Evolutionary conservation across 495 filamentous ascomycete species (phyloP).

Genomic region (Aspergillus coremiiformis): DNA sequence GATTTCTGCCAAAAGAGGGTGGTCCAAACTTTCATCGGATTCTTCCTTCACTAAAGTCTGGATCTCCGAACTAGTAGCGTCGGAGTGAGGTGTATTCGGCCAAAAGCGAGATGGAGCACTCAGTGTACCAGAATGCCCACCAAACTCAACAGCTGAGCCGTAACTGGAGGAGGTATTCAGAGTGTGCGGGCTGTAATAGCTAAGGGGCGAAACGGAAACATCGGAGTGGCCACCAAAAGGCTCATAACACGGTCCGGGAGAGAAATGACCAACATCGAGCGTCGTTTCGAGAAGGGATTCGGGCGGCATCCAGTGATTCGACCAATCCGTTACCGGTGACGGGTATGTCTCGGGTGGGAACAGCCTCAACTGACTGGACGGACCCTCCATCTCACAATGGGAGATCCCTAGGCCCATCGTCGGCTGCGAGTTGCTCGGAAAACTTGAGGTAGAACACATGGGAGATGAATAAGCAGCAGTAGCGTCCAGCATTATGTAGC

Average conservation of each 20-base stretch:
- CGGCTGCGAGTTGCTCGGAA: slow-evolving; percentile 10
- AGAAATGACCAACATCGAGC: slow-evolving; percentile 14
- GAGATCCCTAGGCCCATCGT: slow-evolving; percentile 29
- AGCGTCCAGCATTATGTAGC: slow-evolving; percentile 11
- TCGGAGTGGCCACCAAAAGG: slow-evolving; percentile 13
- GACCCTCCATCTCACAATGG: slow-evolving; percentile 19
- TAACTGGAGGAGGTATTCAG: slow-evolving; percentile 24
- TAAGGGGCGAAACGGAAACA: slow-evolving; percentile 19
- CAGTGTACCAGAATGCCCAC: slow-evolving; percentile 6
- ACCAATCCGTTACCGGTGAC: slow-evolving; percentile 10
- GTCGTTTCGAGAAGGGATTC: slow-evolving; percentile 12
- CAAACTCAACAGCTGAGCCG: slow-evolving; percentile 15
- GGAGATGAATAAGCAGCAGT: slow-evolving; percentile 18
- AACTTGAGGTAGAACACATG: slow-evolving; percentile 9
- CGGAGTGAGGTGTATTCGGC: slow-evolving; percentile 19
- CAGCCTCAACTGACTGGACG: slow-evolving; percentile 8
- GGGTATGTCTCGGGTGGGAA: slow-evolving; percentile 11
- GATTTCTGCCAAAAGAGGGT: background rate
- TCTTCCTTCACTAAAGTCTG: slow-evolving; percentile 9
- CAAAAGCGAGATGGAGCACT: slow-evolving; percentile 13
- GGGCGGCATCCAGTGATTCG: slow-evolving; percentile 15
- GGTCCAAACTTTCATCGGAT: slow-evolving; percentile 12
- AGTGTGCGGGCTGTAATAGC: slow-evolving; percentile 18
- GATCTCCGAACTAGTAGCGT: slow-evolving; percentile 10
- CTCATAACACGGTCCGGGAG: slow-evolving; percentile 15